phyloP scores from a whole-genome alignment of 768 basidiomycete species.

The Phlebiopsis flavidoalba region DNA sequence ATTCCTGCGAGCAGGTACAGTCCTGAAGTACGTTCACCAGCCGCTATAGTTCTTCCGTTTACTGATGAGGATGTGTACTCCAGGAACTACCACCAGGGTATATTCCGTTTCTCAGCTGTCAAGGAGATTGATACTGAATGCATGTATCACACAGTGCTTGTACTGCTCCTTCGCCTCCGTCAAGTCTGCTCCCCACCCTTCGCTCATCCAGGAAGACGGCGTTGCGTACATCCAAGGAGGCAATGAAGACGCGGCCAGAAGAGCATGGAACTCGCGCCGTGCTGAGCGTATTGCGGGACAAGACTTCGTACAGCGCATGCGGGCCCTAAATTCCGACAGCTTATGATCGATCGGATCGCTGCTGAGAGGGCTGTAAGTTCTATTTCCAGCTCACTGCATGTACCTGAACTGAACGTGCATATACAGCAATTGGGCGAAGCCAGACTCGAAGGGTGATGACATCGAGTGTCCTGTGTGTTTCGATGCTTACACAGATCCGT shows the following conservation, averaged over 20 bases:
- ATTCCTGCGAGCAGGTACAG: conserved; percentile 56
- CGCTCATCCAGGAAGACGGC: conserved; percentile 51
- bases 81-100: conserved; percentile 54
- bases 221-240: conserved; percentile 36
- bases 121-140: not conserved
- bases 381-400: not conserved
- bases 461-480: conserved; percentile 60
- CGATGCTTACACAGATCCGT: conserved; percentile 48
- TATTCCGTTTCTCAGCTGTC: not conserved
- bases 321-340: conserved; percentile 39
- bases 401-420: not conserved
- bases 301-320: conserved; percentile 48
- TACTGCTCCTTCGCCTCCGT: conserved; percentile 49
- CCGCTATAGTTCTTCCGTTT: not conserved
- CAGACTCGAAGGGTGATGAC: conserved; percentile 41
- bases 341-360: conserved; percentile 37
- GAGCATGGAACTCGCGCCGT: conserved; percentile 39
- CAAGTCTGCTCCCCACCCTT: conserved; percentile 69
- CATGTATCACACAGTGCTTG: conserved; percentile 29
- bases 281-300: conserved; percentile 36
- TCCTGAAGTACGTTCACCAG: conserved; percentile 48
- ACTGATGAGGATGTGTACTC: not conserved
- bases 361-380: conserved; percentile 48
- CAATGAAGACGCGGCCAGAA: conserved; percentile 18
- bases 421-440: conserved; percentile 36